Evolutionary conservation across 164 flowering plant genomes (phyloP), one percentile per base, ranked within the genome.

Genomic region (Vitis rupestris): DNA sequence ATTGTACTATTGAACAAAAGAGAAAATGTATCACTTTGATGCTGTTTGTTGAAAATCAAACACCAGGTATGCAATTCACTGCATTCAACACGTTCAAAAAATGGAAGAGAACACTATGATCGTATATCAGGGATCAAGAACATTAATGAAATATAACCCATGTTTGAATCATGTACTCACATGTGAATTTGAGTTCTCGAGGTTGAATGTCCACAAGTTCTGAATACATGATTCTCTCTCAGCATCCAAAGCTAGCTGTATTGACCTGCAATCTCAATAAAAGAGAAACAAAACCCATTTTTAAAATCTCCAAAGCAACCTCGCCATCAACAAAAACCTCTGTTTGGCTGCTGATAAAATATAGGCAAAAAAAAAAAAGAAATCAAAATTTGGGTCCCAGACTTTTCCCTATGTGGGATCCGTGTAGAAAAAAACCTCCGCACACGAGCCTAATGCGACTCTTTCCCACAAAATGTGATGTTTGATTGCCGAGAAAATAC

Each of bases 201-300:
- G 97, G 92, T 17, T 83, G 90, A 74, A 91, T 82, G 27, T 80
- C 82, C 68, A 89, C 44, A 56, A 87, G 82, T 70, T 81, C 80
- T 6, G 76, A 58, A 65, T 65, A 78, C 88, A 86, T 88, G 51
- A 10, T 76, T 69, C 61, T 69, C 64, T 1, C 27, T 23, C 27
- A 23, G 27, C 27, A 23, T 23, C 27, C 27, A 23, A 8, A 8
- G 29, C 61, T 9, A 17, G 8, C 10, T 17, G 30, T 49, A 27
- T 48, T 9, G 0, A 13, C 65, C 65, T 63, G 65, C 14, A 62
- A 31, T 3, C 13, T 37, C 16, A 14, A 59, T 27, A 5, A 10
- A 59, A 29, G 8, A 9, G 8, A 16, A 58, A 47, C 50, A 57
- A 56, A 31, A 37, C 8, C 9, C 9, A 8, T 8, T 50, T 8